phyloP scores from a whole-genome alignment of 371 early-diverging fungal genomes.

The Mucor plumbeus region DNA sequence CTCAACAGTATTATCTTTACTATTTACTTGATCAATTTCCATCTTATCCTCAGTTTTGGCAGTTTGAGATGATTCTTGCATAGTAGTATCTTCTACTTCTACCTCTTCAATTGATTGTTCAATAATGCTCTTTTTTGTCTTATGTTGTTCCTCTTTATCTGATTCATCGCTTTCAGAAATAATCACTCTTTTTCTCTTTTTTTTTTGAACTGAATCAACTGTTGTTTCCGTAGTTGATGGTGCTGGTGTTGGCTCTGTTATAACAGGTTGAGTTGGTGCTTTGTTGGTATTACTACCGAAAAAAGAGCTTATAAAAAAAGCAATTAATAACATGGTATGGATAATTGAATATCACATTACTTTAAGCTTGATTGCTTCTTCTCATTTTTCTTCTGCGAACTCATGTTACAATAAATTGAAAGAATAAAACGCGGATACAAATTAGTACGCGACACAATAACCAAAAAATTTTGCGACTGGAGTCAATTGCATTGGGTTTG shows the following conservation, averaged over 20 bases:
- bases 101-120: neutral
- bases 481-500: neutral
- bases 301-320: slow-evolving; percentile 8
- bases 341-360: neutral
- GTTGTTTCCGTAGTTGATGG: neutral
- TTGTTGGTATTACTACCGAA: slow-evolving; percentile 10
- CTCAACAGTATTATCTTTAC: neutral
- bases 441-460: neutral
- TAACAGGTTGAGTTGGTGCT: neutral
- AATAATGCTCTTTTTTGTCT: neutral
- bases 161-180: slow-evolving; percentile 21
- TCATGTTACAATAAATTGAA: neutral
- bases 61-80: neutral
- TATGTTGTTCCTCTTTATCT: slow-evolving; percentile 6
- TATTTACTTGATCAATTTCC: neutral
- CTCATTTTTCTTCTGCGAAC: neutral
- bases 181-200: slow-evolving; percentile 13
- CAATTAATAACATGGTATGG: neutral
- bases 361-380: slow-evolving; percentile 23
- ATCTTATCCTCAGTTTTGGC: neutral
- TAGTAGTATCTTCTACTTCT: no score
- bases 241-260: neutral
- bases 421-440: neutral
- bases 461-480: neutral
- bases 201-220: neutral